Conservation (phyloP, 306 rosid species). For the Trifolium fragiferum region DNA sequence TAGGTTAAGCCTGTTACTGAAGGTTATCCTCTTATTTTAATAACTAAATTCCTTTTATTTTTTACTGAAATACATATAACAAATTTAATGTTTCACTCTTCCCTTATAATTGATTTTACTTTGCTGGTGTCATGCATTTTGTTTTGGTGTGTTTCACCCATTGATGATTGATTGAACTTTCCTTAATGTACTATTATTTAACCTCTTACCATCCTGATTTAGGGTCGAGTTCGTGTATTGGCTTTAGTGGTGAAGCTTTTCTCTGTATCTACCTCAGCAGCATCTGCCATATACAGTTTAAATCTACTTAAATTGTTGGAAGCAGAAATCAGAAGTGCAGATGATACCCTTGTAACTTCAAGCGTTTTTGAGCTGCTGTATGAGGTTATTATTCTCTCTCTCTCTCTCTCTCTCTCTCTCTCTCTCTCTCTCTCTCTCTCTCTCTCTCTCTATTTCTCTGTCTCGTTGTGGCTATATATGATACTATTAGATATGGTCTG, state of each 20-base stretch:
- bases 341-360: constrained; percentile 79
- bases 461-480: neutral
- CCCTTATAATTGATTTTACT: constrained; percentile 3
- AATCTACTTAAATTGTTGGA: constrained; percentile 74
- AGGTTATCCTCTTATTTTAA: too few species aligned
- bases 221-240: constrained; percentile 93
- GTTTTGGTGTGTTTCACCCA: neutral
- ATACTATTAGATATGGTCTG: neutral
- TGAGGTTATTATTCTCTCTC: constrained; percentile 63
- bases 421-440: constrained; percentile 24
- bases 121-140: neutral
- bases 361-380: constrained; percentile 89
- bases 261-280: constrained; percentile 74
- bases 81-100: neutral
- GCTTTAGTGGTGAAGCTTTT: constrained; percentile 89
- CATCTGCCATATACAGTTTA: constrained; percentile 63
- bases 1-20: too few species aligned
- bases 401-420: constrained; percentile 1
- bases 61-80: too few species aligned
- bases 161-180: constrained; percentile 34
- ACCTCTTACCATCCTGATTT: constrained; percentile 35
- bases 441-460: neutral
- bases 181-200: constrained; percentile 30
- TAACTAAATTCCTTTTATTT: too few species aligned
- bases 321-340: constrained; percentile 68